Evolutionary conservation across 805 yeast species (phyloP).

Genomic region (Candida gorgasii): DNA sequence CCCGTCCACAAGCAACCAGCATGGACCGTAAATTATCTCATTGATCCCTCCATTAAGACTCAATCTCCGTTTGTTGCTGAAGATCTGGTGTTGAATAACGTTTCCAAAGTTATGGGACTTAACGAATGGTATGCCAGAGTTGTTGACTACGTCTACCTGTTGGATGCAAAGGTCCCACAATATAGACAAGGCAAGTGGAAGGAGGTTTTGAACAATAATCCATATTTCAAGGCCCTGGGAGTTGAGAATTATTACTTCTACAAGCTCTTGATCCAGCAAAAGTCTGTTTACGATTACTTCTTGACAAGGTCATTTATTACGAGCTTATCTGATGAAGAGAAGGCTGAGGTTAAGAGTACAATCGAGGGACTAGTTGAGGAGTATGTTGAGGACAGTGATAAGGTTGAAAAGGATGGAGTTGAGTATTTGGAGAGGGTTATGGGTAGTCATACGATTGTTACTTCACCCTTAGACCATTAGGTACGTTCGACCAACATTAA

Average conservation of each 20-base stretch:
- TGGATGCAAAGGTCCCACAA: slow-evolving; percentile 54
- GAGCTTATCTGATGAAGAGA: slow-evolving; percentile 37
- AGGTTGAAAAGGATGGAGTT: slow-evolving; percentile 15
- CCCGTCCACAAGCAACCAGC: slow-evolving; percentile 12
- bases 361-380: slow-evolving; percentile 30
- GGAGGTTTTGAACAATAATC: slow-evolving; percentile 31
- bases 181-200: slow-evolving; percentile 53
- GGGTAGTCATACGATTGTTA: slow-evolving; percentile 25
- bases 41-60: slow-evolving; percentile 11
- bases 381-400: slow-evolving; percentile 16
- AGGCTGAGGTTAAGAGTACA: slow-evolving; percentile 26
- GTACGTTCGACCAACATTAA: too few relatives aligned
- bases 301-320: slow-evolving; percentile 57
- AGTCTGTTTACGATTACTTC: slow-evolving; percentile 51
- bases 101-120: neutral
- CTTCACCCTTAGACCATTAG: slow-evolving; percentile 4
- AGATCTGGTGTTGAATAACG: slow-evolving; percentile 12
- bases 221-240: slow-evolving; percentile 33
- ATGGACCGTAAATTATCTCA: slow-evolving; percentile 4
- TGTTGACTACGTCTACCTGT: slow-evolving; percentile 32
- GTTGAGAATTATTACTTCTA: slow-evolving; percentile 34
- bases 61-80: neutral
- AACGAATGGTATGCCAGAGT: slow-evolving; percentile 35
- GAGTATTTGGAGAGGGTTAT: slow-evolving; percentile 23
- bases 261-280: slow-evolving; percentile 30